Evolutionary conservation across 306 rosid genomes (phyloP), one percentile per base, ranked within the genome.

Genomic region (Gastrolobium bilobum): DNA sequence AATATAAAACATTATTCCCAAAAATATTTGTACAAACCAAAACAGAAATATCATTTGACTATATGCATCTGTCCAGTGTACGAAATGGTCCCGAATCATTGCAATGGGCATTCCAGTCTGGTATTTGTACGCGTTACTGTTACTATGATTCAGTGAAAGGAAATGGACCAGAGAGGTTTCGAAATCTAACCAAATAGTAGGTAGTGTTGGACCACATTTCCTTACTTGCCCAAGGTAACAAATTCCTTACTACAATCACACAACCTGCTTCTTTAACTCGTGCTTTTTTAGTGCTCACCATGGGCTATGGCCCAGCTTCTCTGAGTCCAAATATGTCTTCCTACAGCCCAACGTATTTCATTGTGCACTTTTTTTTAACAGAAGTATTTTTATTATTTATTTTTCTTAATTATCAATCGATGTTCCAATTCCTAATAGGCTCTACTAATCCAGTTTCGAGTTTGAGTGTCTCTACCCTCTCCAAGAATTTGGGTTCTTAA

Each of bases 161-260:
- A 9, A 15, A 20, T 5, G 72, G 61, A 15, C 13, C 71, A 47
- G 3, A 14, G 34, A 50, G 26, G 26, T 75, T 44, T 68, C 1
- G 29, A n/a, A 46, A 39, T 80, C 39, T 62, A 34, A 67, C 47
- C 46, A 60, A 3, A 42, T 7, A 34, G 60, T 11, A 48, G 63
- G 38, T 73, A 6, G 10, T 46, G 26, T 77, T 71, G 70, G 38
- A 69, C 73, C 65, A 79, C 79, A 1, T 59, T 62, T 30, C 39
- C 29, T 61, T 65, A 67, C 44, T 44, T 29, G 56, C 56, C 72
- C 9, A 7, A 64, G 70, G 48, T 35, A 56, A 3, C 7, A 20
- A 60, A 34, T 0, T 60, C 35, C 26, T 26, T n/a, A 34, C 10
- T 61, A 20, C 26, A 11, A 61, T 46, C 5, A 40, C 44, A 40